Conservation (phyloP, 2,329 filamentous ascomycete species). For the Teratosphaeria epicoccoides region DNA sequence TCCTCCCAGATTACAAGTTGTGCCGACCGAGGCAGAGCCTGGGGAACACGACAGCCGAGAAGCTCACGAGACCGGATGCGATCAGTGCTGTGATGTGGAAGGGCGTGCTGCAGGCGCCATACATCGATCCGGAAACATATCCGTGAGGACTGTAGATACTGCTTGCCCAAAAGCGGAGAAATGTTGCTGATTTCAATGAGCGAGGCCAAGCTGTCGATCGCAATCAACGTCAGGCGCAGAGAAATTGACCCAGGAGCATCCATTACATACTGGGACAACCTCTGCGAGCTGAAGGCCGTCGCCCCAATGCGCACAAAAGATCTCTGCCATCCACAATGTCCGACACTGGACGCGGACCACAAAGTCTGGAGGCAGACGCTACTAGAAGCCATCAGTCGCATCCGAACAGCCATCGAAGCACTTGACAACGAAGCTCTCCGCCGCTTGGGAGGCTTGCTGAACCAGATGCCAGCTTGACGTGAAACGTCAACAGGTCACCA, state of each 20-base stretch:
- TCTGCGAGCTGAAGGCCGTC: slow-evolving; percentile 7
- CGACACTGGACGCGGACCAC: not conserved
- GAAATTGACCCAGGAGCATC: slow-evolving; percentile 1
- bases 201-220: slow-evolving; percentile 8
- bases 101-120: slow-evolving; percentile 2
- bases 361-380: not conserved
- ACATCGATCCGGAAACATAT: slow-evolving; percentile 2
- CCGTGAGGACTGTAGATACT: not conserved
- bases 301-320: slow-evolving; percentile 4
- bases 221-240: slow-evolving; percentile 4
- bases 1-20: slow-evolving; percentile 4
- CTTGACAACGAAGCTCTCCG: slow-evolving; percentile 7
- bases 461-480: slow-evolving; percentile 6
- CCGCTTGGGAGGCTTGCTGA: slow-evolving; percentile 5
- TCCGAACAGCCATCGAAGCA: slow-evolving; percentile 4
- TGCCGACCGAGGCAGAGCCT: not conserved
- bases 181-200: not conserved
- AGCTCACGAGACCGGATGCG: not conserved
- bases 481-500: slow-evolving; percentile 8
- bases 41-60: not conserved
- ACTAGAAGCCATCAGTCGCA: not conserved
- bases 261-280: slow-evolving; percentile 6
- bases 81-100: slow-evolving; percentile 6
- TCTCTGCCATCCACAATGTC: not conserved
- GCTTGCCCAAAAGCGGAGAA: not conserved